Conservation (phyloP, 352 stramenopile species). For the Phytophthora agathidicida region DNA sequence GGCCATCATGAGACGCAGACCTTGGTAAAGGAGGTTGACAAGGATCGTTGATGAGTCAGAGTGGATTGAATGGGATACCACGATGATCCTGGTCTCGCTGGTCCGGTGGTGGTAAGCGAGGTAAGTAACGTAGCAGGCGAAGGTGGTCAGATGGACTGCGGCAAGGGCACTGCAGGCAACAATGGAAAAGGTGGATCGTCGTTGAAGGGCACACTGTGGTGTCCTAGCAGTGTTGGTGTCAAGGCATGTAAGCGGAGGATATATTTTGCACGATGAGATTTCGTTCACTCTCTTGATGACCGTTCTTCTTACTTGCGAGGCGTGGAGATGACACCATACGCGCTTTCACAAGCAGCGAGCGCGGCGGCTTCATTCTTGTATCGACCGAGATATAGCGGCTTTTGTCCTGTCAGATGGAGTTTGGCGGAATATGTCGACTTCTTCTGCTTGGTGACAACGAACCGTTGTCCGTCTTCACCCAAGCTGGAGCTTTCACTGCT, state of each 20-base stretch:
- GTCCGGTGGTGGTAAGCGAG: constrained; percentile 13
- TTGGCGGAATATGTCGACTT: constrained; percentile 68
- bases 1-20: constrained; percentile 14
- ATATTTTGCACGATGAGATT: no score
- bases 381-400: constrained; percentile 69
- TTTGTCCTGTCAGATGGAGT: constrained; percentile 63
- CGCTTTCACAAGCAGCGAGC: constrained; percentile 62
- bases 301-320: constrained; percentile 62
- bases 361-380: constrained; percentile 72
- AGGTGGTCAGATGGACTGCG: background rate
- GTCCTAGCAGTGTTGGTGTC: no score
- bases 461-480: constrained; percentile 26
- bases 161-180: background rate
- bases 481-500: constrained; percentile 17
- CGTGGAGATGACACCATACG: constrained; percentile 58
- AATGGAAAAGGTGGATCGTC: no score
- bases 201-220: no score
- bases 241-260: no score
- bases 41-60: constrained; percentile 23
- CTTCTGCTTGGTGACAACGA: constrained; percentile 61
- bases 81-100: constrained; percentile 12
- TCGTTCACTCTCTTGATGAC: background rate
- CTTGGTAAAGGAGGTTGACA: constrained; percentile 26
- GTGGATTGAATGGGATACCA: constrained; percentile 18
- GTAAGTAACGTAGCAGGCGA: constrained; percentile 14